These are phyloP conservation scores for Williopsis jadinii DNA, from an alignment of 1,139 yeast genomes.

Conservation along the genomic window DNA sequence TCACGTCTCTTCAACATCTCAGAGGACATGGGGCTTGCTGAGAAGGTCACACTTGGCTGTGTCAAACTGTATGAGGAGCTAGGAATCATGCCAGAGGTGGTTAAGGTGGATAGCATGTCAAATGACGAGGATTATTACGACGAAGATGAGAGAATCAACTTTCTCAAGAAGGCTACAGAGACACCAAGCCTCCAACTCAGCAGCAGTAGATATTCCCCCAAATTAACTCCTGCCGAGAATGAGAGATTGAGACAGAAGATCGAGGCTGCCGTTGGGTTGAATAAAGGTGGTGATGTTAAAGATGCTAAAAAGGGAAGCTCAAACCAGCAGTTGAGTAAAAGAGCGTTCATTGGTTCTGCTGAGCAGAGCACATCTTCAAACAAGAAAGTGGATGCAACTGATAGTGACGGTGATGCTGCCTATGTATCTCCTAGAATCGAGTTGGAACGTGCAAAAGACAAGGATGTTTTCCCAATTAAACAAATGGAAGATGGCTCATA, in stretches of 20 bases:
- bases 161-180: slow-evolving; percentile 1
- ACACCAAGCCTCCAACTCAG: neutral
- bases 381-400: neutral
- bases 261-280: neutral
- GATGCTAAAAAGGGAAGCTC: neutral
- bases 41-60: slow-evolving; percentile 61
- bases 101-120: slow-evolving; percentile 28
- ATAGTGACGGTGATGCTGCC: neutral
- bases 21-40: slow-evolving; percentile 52
- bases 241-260: no score
- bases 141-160: slow-evolving; percentile 18
- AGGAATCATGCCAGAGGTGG: slow-evolving; percentile 39
- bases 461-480: slow-evolving; percentile 4
- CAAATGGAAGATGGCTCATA: slow-evolving; percentile 5
- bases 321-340: neutral
- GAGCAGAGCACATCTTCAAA: neutral
- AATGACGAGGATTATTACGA: slow-evolving; percentile 26
- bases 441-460: neutral
- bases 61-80: slow-evolving; percentile 48
- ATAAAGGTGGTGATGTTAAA: neutral
- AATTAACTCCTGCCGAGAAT: no score
- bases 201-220: no score
- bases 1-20: slow-evolving; percentile 45
- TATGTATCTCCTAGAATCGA: slow-evolving; percentile 1
- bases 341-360: neutral